Conservation (phyloP, 768 basidiomycete species). For the Grammothele lineata region DNA sequence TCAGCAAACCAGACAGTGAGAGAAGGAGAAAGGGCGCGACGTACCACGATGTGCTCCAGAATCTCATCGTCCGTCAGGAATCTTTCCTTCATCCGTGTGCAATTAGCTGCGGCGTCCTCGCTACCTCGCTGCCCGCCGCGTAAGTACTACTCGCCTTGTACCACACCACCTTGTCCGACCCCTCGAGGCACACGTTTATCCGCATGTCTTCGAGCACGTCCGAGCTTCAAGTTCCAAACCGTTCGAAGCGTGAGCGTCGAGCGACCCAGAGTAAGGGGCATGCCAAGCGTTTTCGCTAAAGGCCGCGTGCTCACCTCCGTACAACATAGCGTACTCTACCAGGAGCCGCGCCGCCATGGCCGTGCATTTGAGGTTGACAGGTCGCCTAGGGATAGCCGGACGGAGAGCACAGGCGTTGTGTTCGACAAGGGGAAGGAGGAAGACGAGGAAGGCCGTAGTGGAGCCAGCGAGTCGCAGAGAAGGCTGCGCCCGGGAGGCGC, state of each 20-base stretch:
- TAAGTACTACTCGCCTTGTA: constrained; percentile 61
- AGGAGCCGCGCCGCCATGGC: too few relatives aligned
- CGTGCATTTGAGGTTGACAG: too few relatives aligned
- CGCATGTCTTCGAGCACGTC: constrained; percentile 71
- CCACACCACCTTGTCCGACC: constrained; percentile 58
- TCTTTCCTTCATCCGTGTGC: constrained; percentile 50
- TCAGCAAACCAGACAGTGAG: not conserved
- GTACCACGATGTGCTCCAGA: constrained; percentile 66
- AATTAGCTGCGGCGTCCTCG: constrained; percentile 13
- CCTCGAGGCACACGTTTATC: constrained; percentile 58
- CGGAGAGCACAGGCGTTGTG: too few relatives aligned
- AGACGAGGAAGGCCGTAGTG: too few relatives aligned
- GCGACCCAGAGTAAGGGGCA: too few relatives aligned
- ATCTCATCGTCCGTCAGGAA: constrained; percentile 72
- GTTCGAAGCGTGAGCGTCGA: not conserved
- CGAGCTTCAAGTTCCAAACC: too few relatives aligned
- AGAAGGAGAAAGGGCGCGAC: constrained; percentile 22
- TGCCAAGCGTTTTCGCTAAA: not conserved
- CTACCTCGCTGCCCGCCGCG: constrained; percentile 6
- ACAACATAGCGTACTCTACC: constrained; percentile 6
- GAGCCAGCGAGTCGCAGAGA: too few relatives aligned
- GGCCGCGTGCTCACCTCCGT: constrained; percentile 8
- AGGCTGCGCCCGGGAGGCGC: too few relatives aligned
- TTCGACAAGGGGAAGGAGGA: too few relatives aligned
- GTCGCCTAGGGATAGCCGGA: too few relatives aligned